Base-by-base conservation (phyloP, 2,329 filamentous ascomycete species). In the Verticillium albo-atrum region DNA sequence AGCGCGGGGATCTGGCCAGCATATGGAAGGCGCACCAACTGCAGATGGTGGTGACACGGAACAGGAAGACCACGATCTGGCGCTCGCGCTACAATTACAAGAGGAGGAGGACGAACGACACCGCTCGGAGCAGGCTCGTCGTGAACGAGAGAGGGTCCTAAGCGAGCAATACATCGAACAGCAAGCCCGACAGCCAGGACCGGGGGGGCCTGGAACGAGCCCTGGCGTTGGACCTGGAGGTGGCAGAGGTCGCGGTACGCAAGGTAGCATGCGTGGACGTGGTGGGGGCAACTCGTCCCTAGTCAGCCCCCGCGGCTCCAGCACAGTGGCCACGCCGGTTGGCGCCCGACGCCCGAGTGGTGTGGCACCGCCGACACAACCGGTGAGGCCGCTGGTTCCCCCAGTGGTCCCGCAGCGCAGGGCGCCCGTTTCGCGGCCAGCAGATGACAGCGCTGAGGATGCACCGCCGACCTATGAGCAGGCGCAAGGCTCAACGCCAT, bases 81-180 rank as follows among this genome's bases (percentile, higher is more conserved):
- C 95, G 0, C 81, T 98, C 3, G 93, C 94, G 0, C 80, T 99
- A 6, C 95, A 98, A 70, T 82, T 97, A 1, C 94, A 98, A 71
- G 95, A 98, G 68, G 92, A 97, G 71, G 94, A 98, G 72, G 92
- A 97, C 64, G 88, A 92, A 67, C 83, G 87, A 15, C 86, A 92
- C 63, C 83, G 84, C n/a, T 66, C 70, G 6, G 82, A 85, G 55
- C 82, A 86, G 55, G 85, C 83, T 10, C 83, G 87, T 1, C 81
- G 88, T 7, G 79, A 81, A 12, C 79, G 85, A n/a, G 88, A 92
- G 71, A 86, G 85, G 58, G 77, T 85, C 60, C 78, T 91, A 1
- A 90, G 87, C 0, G 87, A 89, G 68, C 85, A 87, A 62, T 90
- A 82, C 64, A 89, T 92, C 59, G 85, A 89, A 65, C 85, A 86